Evolutionary conservation across 345 rosid species (phyloP).

Genomic region (Bretschneidera sinensis): DNA sequence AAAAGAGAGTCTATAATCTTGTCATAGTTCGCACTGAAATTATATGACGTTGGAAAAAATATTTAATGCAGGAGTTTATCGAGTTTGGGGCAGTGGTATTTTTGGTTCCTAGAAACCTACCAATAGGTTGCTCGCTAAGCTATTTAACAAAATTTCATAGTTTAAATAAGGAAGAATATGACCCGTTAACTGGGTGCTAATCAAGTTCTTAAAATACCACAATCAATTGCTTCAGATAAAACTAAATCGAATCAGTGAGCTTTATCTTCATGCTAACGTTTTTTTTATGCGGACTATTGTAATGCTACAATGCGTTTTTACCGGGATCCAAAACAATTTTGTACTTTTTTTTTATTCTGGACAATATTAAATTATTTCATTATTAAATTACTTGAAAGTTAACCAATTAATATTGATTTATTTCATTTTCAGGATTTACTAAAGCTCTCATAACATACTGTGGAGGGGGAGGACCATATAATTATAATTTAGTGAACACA

Average conservation of each 20-base stretch:
- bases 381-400: background rate
- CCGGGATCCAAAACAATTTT: constrained; percentile 30
- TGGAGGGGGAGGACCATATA: constrained; percentile 41
- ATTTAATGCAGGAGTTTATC: constrained; percentile 41
- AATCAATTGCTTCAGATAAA: constrained; percentile 29
- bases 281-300: constrained; percentile 38
- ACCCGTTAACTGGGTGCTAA: constrained; percentile 41
- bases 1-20: too few species aligned
- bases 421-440: constrained; percentile 27
- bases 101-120: constrained; percentile 43
- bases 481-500: constrained; percentile 19
- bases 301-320: constrained; percentile 20
- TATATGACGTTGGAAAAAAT: background rate
- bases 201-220: constrained; percentile 32
- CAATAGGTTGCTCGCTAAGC: constrained; percentile 32
- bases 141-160: constrained; percentile 28
- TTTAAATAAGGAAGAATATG: constrained; percentile 18
- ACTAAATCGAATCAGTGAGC: constrained; percentile 14
- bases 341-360: constrained; percentile 15
- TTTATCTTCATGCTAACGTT: constrained; percentile 28
- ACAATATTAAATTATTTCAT: too few species aligned
- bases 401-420: background rate
- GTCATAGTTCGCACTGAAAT: too few species aligned
- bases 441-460: constrained; percentile 37
- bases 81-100: constrained; percentile 38